Evolutionary conservation across 208 protist genomes (phyloP).

Genomic region (Tritrichomonas foetus): DNA sequence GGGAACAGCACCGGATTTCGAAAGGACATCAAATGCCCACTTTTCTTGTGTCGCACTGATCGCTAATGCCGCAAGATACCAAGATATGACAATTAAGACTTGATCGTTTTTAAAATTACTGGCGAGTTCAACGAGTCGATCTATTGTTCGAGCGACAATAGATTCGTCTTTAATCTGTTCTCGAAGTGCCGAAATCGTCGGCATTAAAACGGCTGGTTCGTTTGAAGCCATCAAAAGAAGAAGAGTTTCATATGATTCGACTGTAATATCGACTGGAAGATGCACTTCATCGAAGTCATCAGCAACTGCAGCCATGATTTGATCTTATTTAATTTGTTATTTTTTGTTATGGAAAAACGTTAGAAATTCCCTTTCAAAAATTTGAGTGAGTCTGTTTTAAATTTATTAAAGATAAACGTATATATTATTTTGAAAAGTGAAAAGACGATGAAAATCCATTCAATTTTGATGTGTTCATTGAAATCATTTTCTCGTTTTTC

Average conservation of each 20-base stretch:
- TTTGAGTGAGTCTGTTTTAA: not conserved
- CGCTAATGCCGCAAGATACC: constrained; percentile 30
- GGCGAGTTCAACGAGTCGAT: not conserved
- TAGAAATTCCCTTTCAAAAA: not conserved
- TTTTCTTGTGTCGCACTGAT: not conserved
- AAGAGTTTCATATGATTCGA: not conserved
- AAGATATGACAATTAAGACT: constrained; percentile 37
- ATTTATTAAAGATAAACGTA: not conserved
- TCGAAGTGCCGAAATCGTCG: constrained; percentile 29
- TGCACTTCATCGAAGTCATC: constrained; percentile 40
- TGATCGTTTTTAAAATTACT: constrained; percentile 40
- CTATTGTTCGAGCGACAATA: not conserved
- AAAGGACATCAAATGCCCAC: not conserved
- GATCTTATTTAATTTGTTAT: not conserved
- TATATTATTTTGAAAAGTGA: not conserved
- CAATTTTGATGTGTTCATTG: not conserved
- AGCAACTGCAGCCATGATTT: constrained; percentile 24
- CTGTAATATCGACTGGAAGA: constrained; percentile 37
- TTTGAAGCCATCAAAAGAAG: constrained; percentile 22
- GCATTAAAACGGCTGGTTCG: constrained; percentile 25
- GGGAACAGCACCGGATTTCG: constrained; percentile 16
- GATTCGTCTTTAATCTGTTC: constrained; percentile 36
- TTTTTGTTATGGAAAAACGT: not conserved
- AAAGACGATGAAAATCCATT: not conserved
- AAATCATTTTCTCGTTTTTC: not conserved